These are phyloP conservation scores for Flaveria linearis DNA, from an alignment of 129 eudicot species.

Conservation along the genomic window DNA sequence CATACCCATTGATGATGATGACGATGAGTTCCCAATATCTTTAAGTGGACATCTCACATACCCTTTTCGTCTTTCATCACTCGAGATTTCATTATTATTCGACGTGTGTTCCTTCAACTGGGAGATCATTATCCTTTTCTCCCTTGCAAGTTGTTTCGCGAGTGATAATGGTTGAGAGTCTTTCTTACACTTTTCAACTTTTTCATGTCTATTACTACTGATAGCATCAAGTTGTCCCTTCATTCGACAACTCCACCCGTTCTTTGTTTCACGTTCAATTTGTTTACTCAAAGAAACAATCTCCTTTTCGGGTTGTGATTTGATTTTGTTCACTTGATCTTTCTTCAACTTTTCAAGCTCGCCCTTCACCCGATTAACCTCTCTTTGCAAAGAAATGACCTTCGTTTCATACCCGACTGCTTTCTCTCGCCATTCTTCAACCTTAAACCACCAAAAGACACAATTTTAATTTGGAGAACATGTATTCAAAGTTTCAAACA, in stretches of 20 bases:
- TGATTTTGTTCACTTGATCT: conserved; percentile 28
- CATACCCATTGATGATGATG: conserved; percentile 28
- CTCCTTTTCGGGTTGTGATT: conserved; percentile 29
- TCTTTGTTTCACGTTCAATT: conserved; percentile 55
- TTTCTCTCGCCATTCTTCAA: conserved; percentile 74
- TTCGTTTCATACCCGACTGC: conserved; percentile 50
- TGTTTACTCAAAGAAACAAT: conserved; percentile 46
- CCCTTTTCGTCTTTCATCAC: conserved; percentile 42
- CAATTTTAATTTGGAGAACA: background rate
- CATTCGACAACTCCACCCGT: conserved; percentile 38
- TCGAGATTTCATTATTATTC: conserved; percentile 16
- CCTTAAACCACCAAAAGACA: conserved; percentile 41
- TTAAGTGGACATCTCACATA: conserved; percentile 52
- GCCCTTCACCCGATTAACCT: conserved; percentile 31
- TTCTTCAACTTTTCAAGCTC: conserved; percentile 48
- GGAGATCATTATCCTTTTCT: conserved; percentile 46
- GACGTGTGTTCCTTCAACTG: conserved; percentile 17
- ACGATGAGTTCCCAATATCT: conserved; percentile 55
- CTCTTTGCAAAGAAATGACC: conserved; percentile 47
- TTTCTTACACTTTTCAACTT: conserved; percentile 31
- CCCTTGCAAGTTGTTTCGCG: conserved; percentile 65
- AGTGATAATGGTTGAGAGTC: conserved; percentile 50
- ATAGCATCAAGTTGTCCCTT: conserved; percentile 40
- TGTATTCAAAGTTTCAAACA: background rate
- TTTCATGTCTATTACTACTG: conserved; percentile 23